A percentile compares a stretch with the other conserved stretches of the same genome.
Evolutionary conservation across 768 basidiomycete genomes (phyloP).

Genomic region (Porphyrellus cyaneotinctus): DNA sequence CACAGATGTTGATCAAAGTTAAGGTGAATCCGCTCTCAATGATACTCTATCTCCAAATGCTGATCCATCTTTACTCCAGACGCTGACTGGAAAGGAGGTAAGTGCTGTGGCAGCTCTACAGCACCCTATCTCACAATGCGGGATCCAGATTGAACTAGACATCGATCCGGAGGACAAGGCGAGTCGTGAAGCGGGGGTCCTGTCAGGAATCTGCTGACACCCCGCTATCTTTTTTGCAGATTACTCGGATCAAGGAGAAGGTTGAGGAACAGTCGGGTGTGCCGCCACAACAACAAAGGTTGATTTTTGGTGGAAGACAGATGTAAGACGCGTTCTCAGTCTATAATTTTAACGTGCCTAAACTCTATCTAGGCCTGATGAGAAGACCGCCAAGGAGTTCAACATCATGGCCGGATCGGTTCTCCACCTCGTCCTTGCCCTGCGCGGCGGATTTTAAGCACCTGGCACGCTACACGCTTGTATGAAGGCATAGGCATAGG

Average conservation of each 20-base stretch:
- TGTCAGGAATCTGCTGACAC: not conserved
- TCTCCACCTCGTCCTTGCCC: slow-evolving; percentile 90
- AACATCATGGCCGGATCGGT: slow-evolving; percentile 83
- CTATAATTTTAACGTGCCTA: not conserved
- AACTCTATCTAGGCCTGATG: slow-evolving; percentile 66
- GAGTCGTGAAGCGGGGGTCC: slow-evolving; percentile 12
- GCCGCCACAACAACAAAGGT: slow-evolving; percentile 90
- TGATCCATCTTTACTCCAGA: slow-evolving; percentile 1
- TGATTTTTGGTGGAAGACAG: slow-evolving; percentile 91
- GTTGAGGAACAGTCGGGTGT: slow-evolving; percentile 99
- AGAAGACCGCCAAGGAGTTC: slow-evolving; percentile 82
- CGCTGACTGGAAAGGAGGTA: slow-evolving; percentile 94
- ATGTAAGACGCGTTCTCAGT: slow-evolving; percentile 53
- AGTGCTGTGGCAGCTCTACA: slow-evolving; percentile 4
- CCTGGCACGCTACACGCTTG: slow-evolving; percentile 3
- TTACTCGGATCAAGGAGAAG: slow-evolving; percentile 92
- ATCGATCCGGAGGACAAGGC: slow-evolving; percentile 89
- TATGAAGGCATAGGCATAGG: slow-evolving; percentile 19
- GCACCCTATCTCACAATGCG: slow-evolving; percentile 10
- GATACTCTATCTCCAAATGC: not conserved
- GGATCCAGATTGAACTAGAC: slow-evolving; percentile 83
- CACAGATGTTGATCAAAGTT: slow-evolving; percentile 25
- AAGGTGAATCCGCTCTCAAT: slow-evolving; percentile 12
- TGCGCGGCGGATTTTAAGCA: slow-evolving; percentile 76
- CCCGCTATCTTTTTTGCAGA: slow-evolving; percentile 43